Conservation (phyloP, 1,139 yeast genomes). For the Taiozyma onychis region DNA sequence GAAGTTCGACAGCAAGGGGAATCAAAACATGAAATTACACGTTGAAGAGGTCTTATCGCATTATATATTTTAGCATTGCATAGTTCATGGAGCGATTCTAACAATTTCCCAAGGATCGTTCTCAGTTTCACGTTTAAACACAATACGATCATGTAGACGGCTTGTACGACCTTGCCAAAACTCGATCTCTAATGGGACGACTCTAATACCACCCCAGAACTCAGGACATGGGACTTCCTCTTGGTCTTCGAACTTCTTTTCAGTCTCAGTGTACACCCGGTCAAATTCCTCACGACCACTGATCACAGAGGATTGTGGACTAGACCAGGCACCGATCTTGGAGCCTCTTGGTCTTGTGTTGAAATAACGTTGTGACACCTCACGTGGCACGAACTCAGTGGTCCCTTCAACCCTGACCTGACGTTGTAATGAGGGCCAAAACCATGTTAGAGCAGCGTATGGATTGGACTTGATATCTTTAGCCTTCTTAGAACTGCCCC, state of each 20-base stretch:
- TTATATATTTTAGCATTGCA: background rate
- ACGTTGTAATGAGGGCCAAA: constrained; percentile 87
- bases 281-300: constrained; percentile 59
- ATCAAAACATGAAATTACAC: constrained; percentile 3
- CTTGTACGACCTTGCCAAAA: constrained; percentile 96
- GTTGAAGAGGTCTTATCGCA: constrained; percentile 5
- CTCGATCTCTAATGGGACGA: constrained; percentile 85
- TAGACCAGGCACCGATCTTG: constrained; percentile 95
- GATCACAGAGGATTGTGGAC: constrained; percentile 73
- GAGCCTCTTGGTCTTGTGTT: constrained; percentile 89
- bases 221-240: constrained; percentile 85
- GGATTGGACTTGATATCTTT: constrained; percentile 66
- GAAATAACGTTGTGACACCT: constrained; percentile 73
- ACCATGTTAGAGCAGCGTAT: constrained; percentile 79
- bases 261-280: constrained; percentile 38
- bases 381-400: constrained; percentile 67
- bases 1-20: constrained; percentile 8
- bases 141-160: constrained; percentile 85
- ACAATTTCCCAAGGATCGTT: constrained; percentile 52
- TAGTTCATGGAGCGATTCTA: constrained; percentile 65
- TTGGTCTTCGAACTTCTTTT: constrained; percentile 52
- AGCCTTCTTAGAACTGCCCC: constrained; percentile 82
- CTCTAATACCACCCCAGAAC: constrained; percentile 90
- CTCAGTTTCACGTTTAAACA: constrained; percentile 55
- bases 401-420: constrained; percentile 91